Evolutionary conservation across 192 early-diverging fungal genomes (phyloP).

Genomic region (Paraglomus occultum): DNA sequence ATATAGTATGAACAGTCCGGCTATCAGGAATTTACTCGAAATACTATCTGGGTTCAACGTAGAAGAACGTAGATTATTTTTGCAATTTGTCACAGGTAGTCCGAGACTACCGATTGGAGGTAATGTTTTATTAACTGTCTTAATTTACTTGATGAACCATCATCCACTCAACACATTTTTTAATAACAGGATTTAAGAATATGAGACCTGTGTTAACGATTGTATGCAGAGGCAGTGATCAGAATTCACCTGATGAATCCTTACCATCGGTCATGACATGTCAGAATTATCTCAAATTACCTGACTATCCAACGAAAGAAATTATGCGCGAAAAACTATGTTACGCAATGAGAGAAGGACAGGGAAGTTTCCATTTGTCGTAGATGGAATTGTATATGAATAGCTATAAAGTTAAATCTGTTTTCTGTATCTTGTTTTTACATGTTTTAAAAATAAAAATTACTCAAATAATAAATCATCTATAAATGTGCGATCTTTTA

Average conservation of each 20-base stretch:
- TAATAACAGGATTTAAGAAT: constrained; percentile 63
- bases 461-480: no score
- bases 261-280: constrained; percentile 97
- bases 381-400: constrained; percentile 22
- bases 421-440: no score
- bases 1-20: constrained; percentile 65
- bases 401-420: no score
- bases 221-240: constrained; percentile 60
- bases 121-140: no score
- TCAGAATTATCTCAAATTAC: constrained; percentile 92
- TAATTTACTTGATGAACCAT: no score
- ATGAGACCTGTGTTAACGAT: constrained; percentile 84
- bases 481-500: no score
- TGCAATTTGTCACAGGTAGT: constrained; percentile 87
- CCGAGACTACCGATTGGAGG: constrained; percentile 87
- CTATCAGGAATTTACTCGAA: constrained; percentile 62
- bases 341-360: constrained; percentile 81
- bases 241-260: constrained; percentile 60
- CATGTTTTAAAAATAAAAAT: no score
- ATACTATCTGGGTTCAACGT: constrained; percentile 65
- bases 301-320: constrained; percentile 69
- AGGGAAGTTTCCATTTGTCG: constrained; percentile 72
- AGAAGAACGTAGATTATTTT: constrained; percentile 69
- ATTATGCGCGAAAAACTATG: constrained; percentile 64
- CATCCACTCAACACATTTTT: background rate